phyloP scores from a whole-genome alignment of 228 moss, liverwort and hornwort species.

The Sphagnum magellanicum region DNA sequence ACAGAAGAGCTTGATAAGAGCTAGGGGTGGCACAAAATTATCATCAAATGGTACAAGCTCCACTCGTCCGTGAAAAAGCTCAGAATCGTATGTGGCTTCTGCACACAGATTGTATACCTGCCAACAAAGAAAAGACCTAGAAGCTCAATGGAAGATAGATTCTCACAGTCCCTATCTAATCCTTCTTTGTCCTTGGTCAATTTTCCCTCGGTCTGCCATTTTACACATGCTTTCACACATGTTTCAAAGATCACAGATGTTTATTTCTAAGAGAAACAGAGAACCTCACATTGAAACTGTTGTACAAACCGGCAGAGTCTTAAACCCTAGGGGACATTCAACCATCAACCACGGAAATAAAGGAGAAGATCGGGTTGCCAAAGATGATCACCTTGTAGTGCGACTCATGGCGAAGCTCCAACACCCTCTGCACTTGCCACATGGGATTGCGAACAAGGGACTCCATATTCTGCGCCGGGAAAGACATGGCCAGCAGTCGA shows the following conservation, averaged over 20 bases:
- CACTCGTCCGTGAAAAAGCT: slow-evolving; percentile 45
- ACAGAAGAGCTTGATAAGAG: slow-evolving; percentile 39
- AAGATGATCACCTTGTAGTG: slow-evolving; percentile 32
- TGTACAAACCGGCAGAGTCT: no score
- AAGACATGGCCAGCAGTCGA: slow-evolving; percentile 59
- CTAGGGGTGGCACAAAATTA: slow-evolving; percentile 47
- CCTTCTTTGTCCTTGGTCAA: no score
- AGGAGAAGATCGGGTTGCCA: no score
- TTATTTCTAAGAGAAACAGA: no score
- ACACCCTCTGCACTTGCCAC: slow-evolving; percentile 47
- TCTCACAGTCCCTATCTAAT: no score
- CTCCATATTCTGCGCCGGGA: slow-evolving; percentile 56
- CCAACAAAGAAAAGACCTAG: background rate
- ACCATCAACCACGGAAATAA: no score
- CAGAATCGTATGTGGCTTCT: slow-evolving; percentile 41
- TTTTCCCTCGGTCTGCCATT: no score
- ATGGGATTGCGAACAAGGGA: slow-evolving; percentile 52
- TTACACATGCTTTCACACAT: no score
- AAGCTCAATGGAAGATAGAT: no score
- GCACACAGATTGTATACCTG: slow-evolving; percentile 58
- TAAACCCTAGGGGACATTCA: no score
- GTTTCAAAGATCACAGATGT: no score
- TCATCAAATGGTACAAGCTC: slow-evolving; percentile 49
- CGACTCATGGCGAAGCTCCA: slow-evolving; percentile 33
- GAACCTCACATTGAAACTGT: no score